A percentile compares a stretch with the other conserved stretches of the same genome.
phyloP scores from a whole-genome alignment of 2,329 filamentous ascomycete genomes.

The Hypoxylon sp. region DNA sequence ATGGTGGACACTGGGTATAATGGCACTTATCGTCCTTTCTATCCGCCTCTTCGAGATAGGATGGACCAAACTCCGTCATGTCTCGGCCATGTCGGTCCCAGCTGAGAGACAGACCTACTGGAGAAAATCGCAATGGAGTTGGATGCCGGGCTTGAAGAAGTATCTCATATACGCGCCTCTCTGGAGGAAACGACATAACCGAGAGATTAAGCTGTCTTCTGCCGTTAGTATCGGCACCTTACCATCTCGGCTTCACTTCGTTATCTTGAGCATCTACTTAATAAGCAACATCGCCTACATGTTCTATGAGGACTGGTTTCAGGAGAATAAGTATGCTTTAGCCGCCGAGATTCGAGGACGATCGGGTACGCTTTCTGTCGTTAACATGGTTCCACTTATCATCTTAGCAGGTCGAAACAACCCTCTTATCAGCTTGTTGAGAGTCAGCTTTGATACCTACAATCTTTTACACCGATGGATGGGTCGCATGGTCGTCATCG shows the following conservation, averaged over 20 bases:
- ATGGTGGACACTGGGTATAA: slow-evolving; percentile 73
- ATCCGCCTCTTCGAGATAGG: slow-evolving; percentile 69
- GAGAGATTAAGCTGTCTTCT: slow-evolving; percentile 74
- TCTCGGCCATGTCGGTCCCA: slow-evolving; percentile 70
- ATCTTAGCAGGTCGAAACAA: slow-evolving; percentile 95
- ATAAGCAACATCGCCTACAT: slow-evolving; percentile 75
- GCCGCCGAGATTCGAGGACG: slow-evolving; percentile 88
- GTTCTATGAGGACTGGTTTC: slow-evolving; percentile 72
- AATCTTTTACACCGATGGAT: slow-evolving; percentile 91
- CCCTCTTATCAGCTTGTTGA: slow-evolving; percentile 83
- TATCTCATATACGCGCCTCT: slow-evolving; percentile 75
- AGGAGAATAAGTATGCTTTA: slow-evolving; percentile 72
- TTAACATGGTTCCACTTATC: slow-evolving; percentile 94
- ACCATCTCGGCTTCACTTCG: slow-evolving; percentile 74
- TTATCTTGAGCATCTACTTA: slow-evolving; percentile 71
- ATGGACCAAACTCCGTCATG: slow-evolving; percentile 71
- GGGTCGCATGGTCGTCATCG: slow-evolving; percentile 79
- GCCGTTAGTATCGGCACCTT: slow-evolving; percentile 72
- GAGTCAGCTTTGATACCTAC: slow-evolving; percentile 96
- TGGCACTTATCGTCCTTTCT: slow-evolving; percentile 67
- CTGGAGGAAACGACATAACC: slow-evolving; percentile 76
- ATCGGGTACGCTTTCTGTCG: slow-evolving; percentile 83
- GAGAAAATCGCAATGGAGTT: slow-evolving; percentile 69
- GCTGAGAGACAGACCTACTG: slow-evolving; percentile 72
- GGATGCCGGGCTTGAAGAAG: slow-evolving; percentile 75